Evolutionary conservation across 192 early-diverging fungal species (phyloP).

Genomic region (Coemansia sp.): DNA sequence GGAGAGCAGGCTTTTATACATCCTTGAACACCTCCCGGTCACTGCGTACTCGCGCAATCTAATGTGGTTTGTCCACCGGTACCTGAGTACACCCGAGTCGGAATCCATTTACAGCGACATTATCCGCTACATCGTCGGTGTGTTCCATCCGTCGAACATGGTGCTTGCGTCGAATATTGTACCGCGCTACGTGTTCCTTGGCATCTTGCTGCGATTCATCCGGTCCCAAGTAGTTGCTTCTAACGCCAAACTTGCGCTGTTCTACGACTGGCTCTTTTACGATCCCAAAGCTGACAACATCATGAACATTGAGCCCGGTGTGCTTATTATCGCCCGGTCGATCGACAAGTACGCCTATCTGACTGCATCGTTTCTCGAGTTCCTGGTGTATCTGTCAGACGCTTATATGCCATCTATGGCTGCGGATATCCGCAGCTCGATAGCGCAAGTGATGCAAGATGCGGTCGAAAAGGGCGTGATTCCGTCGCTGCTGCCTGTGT

Average conservation of each 20-base stretch:
- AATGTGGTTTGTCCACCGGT: conserved; percentile 67
- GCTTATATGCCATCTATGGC: conserved; percentile 61
- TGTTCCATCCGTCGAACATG: conserved; percentile 71
- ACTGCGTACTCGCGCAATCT: conserved; percentile 60
- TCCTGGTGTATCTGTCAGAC: conserved; percentile 59
- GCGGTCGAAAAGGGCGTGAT: conserved; percentile 66
- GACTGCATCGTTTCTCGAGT: conserved; percentile 70
- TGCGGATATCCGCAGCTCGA: conserved; percentile 50
- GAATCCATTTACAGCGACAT: conserved; percentile 66
- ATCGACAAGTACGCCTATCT: conserved; percentile 64
- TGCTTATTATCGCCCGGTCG: conserved; percentile 71
- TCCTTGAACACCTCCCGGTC: conserved; percentile 61
- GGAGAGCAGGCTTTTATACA: conserved; percentile 65
- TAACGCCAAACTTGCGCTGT: conserved; percentile 71
- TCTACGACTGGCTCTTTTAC: conserved; percentile 80
- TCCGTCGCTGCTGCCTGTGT: conserved; percentile 48
- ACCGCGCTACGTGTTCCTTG: conserved; percentile 69
- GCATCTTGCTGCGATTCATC: conserved; percentile 59
- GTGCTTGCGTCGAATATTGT: conserved; percentile 70
- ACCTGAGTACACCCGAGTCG: conserved; percentile 57
- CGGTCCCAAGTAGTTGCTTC: conserved; percentile 61
- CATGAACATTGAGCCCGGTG: conserved; percentile 74
- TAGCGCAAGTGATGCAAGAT: conserved; percentile 59
- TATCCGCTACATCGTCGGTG: conserved; percentile 72
- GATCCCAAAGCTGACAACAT: conserved; percentile 65